Conservation (phyloP, 805 yeast species). For the Nakazawaea ishiwadae region DNA sequence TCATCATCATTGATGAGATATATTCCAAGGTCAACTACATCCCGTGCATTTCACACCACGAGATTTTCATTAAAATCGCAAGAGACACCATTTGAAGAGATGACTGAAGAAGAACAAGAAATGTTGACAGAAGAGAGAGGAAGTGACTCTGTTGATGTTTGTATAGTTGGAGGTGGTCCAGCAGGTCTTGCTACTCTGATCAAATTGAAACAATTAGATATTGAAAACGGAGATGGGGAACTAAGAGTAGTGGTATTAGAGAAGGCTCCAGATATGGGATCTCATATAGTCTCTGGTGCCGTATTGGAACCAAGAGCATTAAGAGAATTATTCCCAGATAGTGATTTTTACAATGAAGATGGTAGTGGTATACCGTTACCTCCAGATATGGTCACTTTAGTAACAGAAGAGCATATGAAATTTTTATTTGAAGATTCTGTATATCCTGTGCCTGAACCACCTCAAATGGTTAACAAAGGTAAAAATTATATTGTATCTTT, state of each 20-base stretch:
- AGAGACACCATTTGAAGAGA: constrained; percentile 22
- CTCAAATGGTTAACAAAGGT: constrained; percentile 78
- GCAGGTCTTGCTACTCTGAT: constrained; percentile 96
- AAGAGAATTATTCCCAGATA: constrained; percentile 74
- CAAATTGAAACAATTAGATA: constrained; percentile 77
- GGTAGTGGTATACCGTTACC: constrained; percentile 74
- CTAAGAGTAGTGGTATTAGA: constrained; percentile 86
- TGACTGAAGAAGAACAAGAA: constrained; percentile 40
- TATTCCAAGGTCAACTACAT: too few species aligned
- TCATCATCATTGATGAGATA: not conserved
- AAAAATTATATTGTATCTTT: constrained; percentile 83
- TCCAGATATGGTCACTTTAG: constrained; percentile 67
- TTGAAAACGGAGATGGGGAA: constrained; percentile 56
- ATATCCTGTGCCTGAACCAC: constrained; percentile 86
- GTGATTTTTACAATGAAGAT: constrained; percentile 45
- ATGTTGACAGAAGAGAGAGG: constrained; percentile 63
- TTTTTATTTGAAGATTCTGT: constrained; percentile 57
- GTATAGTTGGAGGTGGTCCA: constrained; percentile 97
- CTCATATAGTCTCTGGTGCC: constrained; percentile 91
- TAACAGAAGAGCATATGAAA: constrained; percentile 69
- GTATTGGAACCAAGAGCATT: constrained; percentile 88
- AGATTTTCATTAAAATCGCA: constrained; percentile 12
- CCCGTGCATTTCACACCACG: not conserved
- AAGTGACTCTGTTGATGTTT: constrained; percentile 84
- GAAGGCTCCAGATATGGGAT: constrained; percentile 90